Base-by-base conservation (phyloP, 1,139 yeast genomes). In the Schizosaccharomyces versatilis region DNA sequence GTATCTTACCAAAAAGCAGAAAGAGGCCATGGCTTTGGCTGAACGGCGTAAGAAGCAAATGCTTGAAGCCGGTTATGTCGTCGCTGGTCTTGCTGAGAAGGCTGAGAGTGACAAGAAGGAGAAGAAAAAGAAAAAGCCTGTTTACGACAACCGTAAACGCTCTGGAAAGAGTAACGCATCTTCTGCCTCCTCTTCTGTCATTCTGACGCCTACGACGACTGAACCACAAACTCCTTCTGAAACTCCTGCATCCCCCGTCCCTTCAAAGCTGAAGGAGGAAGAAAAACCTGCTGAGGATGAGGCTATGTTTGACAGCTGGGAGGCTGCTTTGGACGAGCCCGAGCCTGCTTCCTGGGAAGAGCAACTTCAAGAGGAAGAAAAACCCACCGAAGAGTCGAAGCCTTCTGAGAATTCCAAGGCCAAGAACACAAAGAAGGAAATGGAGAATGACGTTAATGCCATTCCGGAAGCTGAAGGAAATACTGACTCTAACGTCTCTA, bases 21-120 rank as follows among this genome's bases (percentile, higher is more conserved):
- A 84, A 69, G 96, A 88, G 69, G 95, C 86, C 66, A 83, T 84
- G 72, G 84, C 80, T 57, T 69, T 81, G 53, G 79, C 81, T 64
- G 97, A 90, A 66, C 82, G 84, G 67, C 84, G 97, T 71, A 84
- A 94, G 68, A 81, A 84, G 62, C 90, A 82, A 63, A 74, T 90
- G 61, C 74, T 90, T 61, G 81, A 81, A 57, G 72, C 85, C 38
- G 84, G 88, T 60, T 41, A 36, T 17, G 76, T 72, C 54, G 85
- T 88, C 61, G 83, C 85, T 47, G 97, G 90, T 58, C 75, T 86
- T 60, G 72, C 71, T 61, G 64, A 67, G 36, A 58, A 52, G 8
- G 53, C 53, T 24, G 64, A 66, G 5, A 71, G 62, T 19, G 68
- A 65, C 9, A 67, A 70, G 42, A 79, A 80, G 63, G 78, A 84